Evolutionary conservation across 2,329 filamentous ascomycete species (phyloP).

Genomic region (Balansia obtecta): DNA sequence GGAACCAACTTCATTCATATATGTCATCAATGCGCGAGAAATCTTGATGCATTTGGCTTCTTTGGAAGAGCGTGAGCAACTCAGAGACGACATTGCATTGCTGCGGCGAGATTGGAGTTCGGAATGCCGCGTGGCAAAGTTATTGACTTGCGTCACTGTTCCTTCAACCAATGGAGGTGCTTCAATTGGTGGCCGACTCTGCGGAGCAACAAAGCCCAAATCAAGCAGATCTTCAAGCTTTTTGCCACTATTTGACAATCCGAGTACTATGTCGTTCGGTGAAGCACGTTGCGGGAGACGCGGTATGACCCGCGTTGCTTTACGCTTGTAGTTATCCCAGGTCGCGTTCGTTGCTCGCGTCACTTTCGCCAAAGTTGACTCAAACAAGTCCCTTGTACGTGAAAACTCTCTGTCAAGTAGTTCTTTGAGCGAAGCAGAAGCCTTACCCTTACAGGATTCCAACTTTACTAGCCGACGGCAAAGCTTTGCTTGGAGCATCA

Average conservation of each 20-base stretch:
- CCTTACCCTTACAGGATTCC: slow-evolving; percentile 17
- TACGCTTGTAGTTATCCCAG: slow-evolving; percentile 15
- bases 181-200: neutral
- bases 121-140: slow-evolving; percentile 1
- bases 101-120: neutral
- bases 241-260: neutral
- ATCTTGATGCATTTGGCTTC: neutral
- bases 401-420: slow-evolving; percentile 1
- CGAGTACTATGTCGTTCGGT: neutral
- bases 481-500: slow-evolving; percentile 32
- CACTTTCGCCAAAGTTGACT: neutral
- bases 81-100: neutral
- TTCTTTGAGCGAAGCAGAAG: neutral
- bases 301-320: neutral
- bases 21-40: neutral
- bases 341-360: neutral
- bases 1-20: neutral
- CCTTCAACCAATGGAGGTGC: neutral
- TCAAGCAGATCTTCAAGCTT: neutral
- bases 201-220: neutral
- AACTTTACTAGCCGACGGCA: slow-evolving; percentile 46
- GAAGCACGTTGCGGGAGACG: neutral
- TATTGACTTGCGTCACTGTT: neutral
- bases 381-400: neutral
- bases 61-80: neutral